phyloP scores from a whole-genome alignment of 257 asterid genomes.

The Przewalskia tangutica region DNA sequence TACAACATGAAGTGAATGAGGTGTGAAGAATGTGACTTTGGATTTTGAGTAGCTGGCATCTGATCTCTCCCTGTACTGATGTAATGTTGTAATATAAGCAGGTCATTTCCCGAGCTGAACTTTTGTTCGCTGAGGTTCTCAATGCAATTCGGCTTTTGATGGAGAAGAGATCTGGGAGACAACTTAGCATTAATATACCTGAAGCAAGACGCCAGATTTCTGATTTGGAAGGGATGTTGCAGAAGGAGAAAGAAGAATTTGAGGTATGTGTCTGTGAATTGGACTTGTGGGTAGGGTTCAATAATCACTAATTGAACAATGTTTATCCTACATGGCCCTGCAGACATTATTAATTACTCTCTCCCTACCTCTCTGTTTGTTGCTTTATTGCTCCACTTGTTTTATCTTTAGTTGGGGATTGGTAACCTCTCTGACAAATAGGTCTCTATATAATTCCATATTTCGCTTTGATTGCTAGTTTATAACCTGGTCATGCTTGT shows the following conservation, averaged over 20 bases:
- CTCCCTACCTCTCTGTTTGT: not conserved
- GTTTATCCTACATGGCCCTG: slow-evolving; percentile 1
- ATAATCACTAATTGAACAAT: not conserved
- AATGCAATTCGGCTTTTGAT: slow-evolving; percentile 45
- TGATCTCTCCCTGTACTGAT: slow-evolving; percentile 1
- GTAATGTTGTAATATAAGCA: slow-evolving; percentile 24
- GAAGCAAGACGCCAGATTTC: slow-evolving; percentile 49
- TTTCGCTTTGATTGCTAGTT: not conserved
- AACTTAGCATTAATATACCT: slow-evolving; percentile 18
- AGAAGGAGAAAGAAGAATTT: slow-evolving; percentile 76
- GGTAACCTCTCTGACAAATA: not conserved
- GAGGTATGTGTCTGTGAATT: slow-evolving; percentile 39
- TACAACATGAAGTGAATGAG: slow-evolving; percentile 64
- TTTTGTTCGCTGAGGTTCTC: slow-evolving; percentile 72
- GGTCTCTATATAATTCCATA: not conserved
- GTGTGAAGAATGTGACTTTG: slow-evolving; percentile 23
- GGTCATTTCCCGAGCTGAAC: slow-evolving; percentile 74
- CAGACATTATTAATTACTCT: not conserved
- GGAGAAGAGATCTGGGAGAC: slow-evolving; percentile 34
- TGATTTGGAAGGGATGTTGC: slow-evolving; percentile 59
- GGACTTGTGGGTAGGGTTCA: not conserved
- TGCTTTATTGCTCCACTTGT: not conserved
- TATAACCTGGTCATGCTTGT: not conserved
- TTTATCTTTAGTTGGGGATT: not conserved
- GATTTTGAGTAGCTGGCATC: slow-evolving; percentile 9